Evolutionary conservation across 352 stramenopile species (phyloP).

Genomic region (Pythium myriotylum): DNA sequence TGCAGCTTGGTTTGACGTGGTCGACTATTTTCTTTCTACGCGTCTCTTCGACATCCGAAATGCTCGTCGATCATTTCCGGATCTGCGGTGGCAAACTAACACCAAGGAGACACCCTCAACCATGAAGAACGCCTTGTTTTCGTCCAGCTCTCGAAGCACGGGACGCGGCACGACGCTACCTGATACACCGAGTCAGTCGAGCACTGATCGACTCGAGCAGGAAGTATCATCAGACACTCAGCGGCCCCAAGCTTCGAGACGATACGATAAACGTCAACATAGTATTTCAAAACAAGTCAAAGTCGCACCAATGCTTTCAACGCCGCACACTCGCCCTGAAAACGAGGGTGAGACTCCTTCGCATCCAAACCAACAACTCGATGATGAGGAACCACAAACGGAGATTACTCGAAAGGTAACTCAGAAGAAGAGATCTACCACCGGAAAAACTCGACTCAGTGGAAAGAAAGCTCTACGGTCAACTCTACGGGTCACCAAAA

Average conservation of each 20-base stretch:
- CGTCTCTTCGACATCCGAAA: background rate
- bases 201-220: background rate
- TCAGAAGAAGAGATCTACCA: too few species aligned
- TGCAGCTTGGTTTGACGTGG: background rate
- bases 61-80: too few species aligned
- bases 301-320: background rate
- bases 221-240: background rate
- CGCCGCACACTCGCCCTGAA: background rate
- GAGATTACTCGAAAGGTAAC: too few species aligned
- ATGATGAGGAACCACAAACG: background rate
- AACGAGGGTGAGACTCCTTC: background rate
- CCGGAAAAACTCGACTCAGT: too few species aligned
- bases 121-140: slow-evolving; percentile 1
- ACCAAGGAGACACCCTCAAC: too few species aligned
- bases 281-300: background rate
- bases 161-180: background rate
- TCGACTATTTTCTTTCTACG: background rate
- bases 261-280: background rate
- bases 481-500: background rate
- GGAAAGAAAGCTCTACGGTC: background rate
- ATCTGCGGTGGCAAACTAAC: background rate
- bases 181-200: slow-evolving; percentile 4
- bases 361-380: background rate
- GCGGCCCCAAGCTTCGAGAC: background rate
- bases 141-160: background rate